Percentiles rank a stretch among this genome's conserved stretches.
These are phyloP conservation scores for Globisporangium uncinulatum DNA, from an alignment of 352 stramenopile genomes.

Conservation along the genomic window DNA sequence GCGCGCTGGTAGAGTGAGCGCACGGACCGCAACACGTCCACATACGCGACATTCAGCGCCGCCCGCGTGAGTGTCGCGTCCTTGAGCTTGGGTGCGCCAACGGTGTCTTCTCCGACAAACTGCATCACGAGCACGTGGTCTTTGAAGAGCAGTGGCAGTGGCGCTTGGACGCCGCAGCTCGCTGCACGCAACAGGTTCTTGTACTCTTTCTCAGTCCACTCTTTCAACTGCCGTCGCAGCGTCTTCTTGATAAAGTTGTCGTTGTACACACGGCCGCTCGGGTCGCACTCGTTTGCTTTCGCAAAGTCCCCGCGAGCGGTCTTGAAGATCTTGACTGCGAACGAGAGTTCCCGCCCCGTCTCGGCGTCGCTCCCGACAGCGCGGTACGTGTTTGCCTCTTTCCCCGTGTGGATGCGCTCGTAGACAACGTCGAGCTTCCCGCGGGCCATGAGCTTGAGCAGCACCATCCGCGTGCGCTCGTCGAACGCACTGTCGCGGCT, in stretches of 20 bases:
- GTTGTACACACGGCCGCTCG: conserved; percentile 42
- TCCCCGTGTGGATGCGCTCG: conserved; percentile 37
- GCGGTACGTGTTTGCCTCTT: conserved; percentile 47
- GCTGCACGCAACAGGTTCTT: conserved; percentile 30
- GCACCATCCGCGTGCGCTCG: conserved; percentile 32
- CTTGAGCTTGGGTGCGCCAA: conserved; percentile 28
- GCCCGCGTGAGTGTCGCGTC: conserved; percentile 37
- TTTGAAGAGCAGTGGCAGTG: conserved; percentile 31
- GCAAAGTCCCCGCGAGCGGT: conserved; percentile 39
- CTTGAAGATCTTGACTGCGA: conserved; percentile 75
- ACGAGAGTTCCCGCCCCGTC: conserved; percentile 16
- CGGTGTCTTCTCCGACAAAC: conserved; percentile 38
- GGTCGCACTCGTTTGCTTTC: conserved; percentile 41
- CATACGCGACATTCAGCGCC: conserved; percentile 37
- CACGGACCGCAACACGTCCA: conserved; percentile 31
- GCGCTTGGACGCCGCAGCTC: conserved; percentile 24
- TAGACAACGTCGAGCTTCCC: conserved; percentile 32
- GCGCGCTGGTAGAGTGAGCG: conserved; percentile 45
- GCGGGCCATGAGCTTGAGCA: conserved; percentile 44
- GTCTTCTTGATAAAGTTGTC: conserved; percentile 52
- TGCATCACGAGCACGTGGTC: conserved; percentile 50
- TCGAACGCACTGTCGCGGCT: conserved; percentile 50
- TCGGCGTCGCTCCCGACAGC: conserved; percentile 24
- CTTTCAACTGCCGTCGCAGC: conserved; percentile 53
- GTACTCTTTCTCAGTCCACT: conserved; percentile 46